Evolutionary conservation across 331 rosid species (phyloP), one percentile per base, ranked within the genome.

Genomic region (Spiraea crenata): DNA sequence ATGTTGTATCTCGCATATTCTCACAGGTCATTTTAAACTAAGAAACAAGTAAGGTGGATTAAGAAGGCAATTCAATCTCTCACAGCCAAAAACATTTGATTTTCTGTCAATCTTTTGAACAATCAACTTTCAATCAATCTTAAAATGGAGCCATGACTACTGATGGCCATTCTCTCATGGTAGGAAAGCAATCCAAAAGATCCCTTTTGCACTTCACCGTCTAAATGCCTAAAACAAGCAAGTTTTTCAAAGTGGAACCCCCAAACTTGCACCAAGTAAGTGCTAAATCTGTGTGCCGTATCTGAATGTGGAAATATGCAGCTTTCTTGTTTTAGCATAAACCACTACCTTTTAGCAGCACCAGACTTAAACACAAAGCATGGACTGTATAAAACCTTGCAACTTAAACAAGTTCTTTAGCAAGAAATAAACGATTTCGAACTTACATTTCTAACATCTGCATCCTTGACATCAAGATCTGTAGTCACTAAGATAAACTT

Each of bases 371-470:
- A 54, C 31, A 44, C 15, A 63, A 6, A 31, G 54, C 2, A 63
- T 20, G 41, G 19, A 20, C 45, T 34, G 39, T 13, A 57, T 19
- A 47, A 38, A 37, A 47, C 38, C 31, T 16, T 4, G 34, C 42
- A 48, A 6, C 51, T 37, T 31, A 6, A 62, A n/a, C 6, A 10
- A 15, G 68, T 63, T 19, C n/a, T 14, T 31, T 16, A 35, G 35
- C 0, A 16, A 63, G 16, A 16, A 19, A 15, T 25, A 40, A 50
- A 4, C 31, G 31, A 25, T 25, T 25, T 25, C 31, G 2, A 25
- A 60, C 99, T 93, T 86, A 93, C 97, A 87, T 83, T 83, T 76
- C 96, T 86, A 46, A 91, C 96, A 87, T 93, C 99, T 7, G 96
- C 93, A 71, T 91, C 97, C 77, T 82, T 87, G 72, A 89, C 93